phyloP scores from a whole-genome alignment of 371 early-diverging fungal genomes.

The Actinomortierella wolfii region DNA sequence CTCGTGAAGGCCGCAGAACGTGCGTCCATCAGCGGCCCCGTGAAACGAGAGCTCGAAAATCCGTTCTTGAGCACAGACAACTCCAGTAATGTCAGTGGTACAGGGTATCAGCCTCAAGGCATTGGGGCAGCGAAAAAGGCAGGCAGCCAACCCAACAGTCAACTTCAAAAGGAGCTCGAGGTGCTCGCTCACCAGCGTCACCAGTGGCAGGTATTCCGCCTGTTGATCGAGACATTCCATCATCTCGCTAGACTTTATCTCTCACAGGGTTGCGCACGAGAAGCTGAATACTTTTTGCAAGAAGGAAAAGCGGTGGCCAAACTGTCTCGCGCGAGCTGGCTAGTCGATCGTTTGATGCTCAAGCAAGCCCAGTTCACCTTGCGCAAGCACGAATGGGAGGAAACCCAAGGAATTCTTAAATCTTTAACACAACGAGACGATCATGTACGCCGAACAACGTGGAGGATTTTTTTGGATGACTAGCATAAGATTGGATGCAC shows the following conservation, averaged over 20 bases:
- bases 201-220: slow-evolving; percentile 34
- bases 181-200: slow-evolving; percentile 23
- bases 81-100: too few species aligned
- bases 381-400: slow-evolving; percentile 51
- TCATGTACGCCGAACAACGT: too few species aligned
- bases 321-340: slow-evolving; percentile 52
- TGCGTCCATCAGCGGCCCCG: neutral
- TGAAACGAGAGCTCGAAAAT: too few species aligned
- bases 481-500: too few species aligned
- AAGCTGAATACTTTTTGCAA: slow-evolving; percentile 70
- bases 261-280: slow-evolving; percentile 66
- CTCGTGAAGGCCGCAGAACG: slow-evolving; percentile 21
- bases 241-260: slow-evolving; percentile 61
- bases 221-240: slow-evolving; percentile 52
- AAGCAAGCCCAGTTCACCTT: slow-evolving; percentile 59
- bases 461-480: too few species aligned
- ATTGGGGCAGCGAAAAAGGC: too few species aligned
- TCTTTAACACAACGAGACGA: neutral
- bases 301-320: slow-evolving; percentile 62
- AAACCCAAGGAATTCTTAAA: slow-evolving; percentile 46
- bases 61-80: too few species aligned
- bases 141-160: neutral
- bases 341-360: slow-evolving; percentile 51
- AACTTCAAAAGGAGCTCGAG: slow-evolving; percentile 24
- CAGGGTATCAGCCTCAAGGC: too few species aligned